A percentile compares a stretch with the other conserved stretches of the same genome.
These are phyloP conservation scores for Osmanthus fragrans DNA, from an alignment of 257 asterid species.

Conservation along the genomic window DNA sequence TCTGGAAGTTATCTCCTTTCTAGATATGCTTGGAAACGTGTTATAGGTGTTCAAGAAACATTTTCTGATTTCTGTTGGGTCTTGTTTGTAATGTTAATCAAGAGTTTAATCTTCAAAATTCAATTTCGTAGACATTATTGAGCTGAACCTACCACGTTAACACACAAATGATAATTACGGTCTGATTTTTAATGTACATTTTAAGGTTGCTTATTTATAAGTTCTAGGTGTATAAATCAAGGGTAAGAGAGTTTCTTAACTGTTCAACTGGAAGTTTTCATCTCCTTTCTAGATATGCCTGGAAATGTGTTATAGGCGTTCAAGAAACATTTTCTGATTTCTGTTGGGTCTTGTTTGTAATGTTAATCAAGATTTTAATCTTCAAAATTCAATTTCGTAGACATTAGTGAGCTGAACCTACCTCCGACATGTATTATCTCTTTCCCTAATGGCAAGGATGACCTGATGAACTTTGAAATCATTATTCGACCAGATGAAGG, in stretches of 20 bases:
- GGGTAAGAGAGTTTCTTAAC: not conserved
- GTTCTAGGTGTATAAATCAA: not conserved
- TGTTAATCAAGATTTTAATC: not conserved
- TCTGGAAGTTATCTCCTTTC: not conserved
- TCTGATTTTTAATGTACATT: not conserved
- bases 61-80: not conserved
- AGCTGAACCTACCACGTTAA: too few relatives aligned
- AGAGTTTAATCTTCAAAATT: slow-evolving; percentile 3
- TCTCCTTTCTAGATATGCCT: not conserved
- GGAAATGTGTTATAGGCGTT: not conserved
- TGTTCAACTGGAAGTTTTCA: not conserved
- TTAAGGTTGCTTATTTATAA: not conserved
- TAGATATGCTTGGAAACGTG: not conserved
- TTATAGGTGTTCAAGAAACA: not conserved
- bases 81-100: not conserved
- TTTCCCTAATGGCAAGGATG: slow-evolving; percentile 61
- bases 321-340: not conserved
- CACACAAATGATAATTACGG: not conserved
- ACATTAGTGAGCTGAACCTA: slow-evolving; percentile 43
- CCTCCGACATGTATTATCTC: slow-evolving; percentile 36
- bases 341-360: not conserved
- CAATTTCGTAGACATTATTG: slow-evolving; percentile 33
- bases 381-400: slow-evolving; percentile 23
- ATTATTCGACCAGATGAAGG: slow-evolving; percentile 39
- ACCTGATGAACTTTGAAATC: slow-evolving; percentile 55